phyloP scores from a whole-genome alignment of 2,329 filamentous ascomycete genomes.

The Cordyceps tenuipes region DNA sequence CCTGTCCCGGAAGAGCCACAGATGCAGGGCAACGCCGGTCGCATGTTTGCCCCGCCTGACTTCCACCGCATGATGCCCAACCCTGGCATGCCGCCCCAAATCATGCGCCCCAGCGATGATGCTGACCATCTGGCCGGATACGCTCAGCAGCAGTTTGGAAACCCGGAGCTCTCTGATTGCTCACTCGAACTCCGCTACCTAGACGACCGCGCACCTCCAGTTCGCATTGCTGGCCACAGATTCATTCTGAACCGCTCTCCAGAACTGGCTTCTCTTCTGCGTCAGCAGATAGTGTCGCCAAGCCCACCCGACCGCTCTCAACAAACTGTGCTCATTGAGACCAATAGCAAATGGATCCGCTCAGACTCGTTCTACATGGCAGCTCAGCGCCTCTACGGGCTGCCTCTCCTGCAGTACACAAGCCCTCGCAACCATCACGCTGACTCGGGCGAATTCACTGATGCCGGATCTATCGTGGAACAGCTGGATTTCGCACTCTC shows the following conservation, averaged over 20 bases:
- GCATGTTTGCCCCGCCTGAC: slow-evolving; percentile 24
- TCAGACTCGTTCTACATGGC: slow-evolving; percentile 49
- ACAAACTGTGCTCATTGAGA: slow-evolving; percentile 33
- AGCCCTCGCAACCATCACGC: slow-evolving; percentile 20
- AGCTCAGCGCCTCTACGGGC: slow-evolving; percentile 49
- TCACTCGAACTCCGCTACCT: slow-evolving; percentile 33
- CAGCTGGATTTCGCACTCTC: slow-evolving; percentile 50
- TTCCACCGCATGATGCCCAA: slow-evolving; percentile 27
- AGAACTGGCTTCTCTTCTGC: slow-evolving; percentile 21
- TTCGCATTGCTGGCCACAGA: slow-evolving; percentile 45
- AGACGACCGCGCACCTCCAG: slow-evolving; percentile 25
- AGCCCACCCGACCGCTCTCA: slow-evolving; percentile 17
- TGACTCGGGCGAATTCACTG: slow-evolving; percentile 24
- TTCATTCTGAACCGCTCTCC: slow-evolving; percentile 46
- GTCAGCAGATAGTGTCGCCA: slow-evolving; percentile 24
- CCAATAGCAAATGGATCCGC: slow-evolving; percentile 44
- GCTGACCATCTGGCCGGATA: slow-evolving; percentile 36
- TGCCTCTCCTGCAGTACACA: slow-evolving; percentile 36
- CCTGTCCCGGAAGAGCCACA: slow-evolving; percentile 23
- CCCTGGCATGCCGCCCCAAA: slow-evolving; percentile 20
- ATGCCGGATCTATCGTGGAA: slow-evolving; percentile 32
- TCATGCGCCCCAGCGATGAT: slow-evolving; percentile 22
- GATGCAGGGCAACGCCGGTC: slow-evolving; percentile 21
- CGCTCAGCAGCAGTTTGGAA: slow-evolving; percentile 27
- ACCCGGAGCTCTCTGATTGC: slow-evolving; percentile 32